Evolutionary conservation across 2,329 filamentous ascomycete species (phyloP).

Genomic region (Diaporthe velutina): DNA sequence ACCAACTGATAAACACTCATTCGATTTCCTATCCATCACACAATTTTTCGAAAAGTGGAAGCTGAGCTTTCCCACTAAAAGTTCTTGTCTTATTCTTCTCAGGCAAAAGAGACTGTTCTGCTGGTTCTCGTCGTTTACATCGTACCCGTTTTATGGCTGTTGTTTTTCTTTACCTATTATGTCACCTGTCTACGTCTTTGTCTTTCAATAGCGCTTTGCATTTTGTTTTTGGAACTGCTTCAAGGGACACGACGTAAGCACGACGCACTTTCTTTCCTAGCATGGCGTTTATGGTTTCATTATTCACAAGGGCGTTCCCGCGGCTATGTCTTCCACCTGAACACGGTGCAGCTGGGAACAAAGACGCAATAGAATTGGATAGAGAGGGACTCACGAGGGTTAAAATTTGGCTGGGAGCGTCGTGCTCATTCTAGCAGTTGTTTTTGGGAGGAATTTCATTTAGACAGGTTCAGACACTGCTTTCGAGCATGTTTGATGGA

Average conservation of each 20-base stretch:
- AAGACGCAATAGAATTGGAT: background rate
- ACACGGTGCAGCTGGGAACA: conserved; percentile 12
- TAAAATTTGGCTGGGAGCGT: conserved; percentile 19
- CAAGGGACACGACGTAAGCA: conserved; percentile 28
- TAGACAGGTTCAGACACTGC: conserved; percentile 23
- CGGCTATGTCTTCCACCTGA: conserved; percentile 4
- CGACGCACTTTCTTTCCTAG: conserved; percentile 29
- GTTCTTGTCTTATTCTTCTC: conserved; percentile 5
- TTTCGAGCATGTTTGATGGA: background rate
- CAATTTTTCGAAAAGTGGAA: background rate
- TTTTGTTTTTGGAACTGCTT: conserved; percentile 8
- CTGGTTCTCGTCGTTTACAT: conserved; percentile 19
- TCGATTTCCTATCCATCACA: conserved; percentile 17
- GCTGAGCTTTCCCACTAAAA: conserved; percentile 12
- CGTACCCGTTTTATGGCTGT: conserved; percentile 1
- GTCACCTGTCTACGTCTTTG: conserved; percentile 27
- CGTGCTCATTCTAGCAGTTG: background rate
- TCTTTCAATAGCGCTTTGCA: background rate
- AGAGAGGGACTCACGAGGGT: background rate
- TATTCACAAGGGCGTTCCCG: conserved; percentile 6
- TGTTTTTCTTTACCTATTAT: background rate
- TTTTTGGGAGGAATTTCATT: background rate
- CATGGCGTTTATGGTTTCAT: conserved; percentile 35
- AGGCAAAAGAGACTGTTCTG: conserved; percentile 32
- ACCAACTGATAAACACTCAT: conserved; percentile 1